These are phyloP conservation scores for Sanguinoderma infundibulare DNA, from an alignment of 1,284 basidiomycete species.

Conservation along the genomic window DNA sequence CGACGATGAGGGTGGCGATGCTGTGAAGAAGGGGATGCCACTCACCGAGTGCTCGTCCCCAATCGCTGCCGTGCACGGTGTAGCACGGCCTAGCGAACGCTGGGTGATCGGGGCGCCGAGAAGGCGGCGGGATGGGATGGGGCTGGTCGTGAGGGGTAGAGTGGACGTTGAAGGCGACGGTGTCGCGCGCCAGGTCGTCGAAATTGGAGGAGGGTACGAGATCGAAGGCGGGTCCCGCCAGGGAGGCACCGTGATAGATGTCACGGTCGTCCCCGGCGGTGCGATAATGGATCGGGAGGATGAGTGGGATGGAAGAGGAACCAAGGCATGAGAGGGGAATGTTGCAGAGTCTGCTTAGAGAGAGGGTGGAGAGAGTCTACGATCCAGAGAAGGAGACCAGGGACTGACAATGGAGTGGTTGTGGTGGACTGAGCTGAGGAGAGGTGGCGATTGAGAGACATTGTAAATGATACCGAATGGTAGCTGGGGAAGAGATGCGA, in stretches of 20 bases:
- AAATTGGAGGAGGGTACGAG: background rate
- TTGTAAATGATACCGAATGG: background rate
- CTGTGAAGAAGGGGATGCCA: too few species aligned
- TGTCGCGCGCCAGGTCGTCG: background rate
- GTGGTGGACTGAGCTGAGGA: too few species aligned
- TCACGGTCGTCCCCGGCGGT: background rate
- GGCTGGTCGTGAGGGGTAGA: background rate
- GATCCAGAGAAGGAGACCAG: background rate
- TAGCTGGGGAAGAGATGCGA: background rate
- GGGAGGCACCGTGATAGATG: background rate
- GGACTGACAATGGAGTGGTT: too few species aligned
- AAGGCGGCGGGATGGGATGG: background rate
- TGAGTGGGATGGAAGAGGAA: background rate
- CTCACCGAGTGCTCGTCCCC: background rate
- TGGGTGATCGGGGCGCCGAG: background rate
- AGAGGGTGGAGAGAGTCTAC: background rate
- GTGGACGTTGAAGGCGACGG: background rate
- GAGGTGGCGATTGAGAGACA: background rate
- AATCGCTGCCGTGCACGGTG: background rate
- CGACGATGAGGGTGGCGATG: background rate
- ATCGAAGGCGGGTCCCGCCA: background rate
- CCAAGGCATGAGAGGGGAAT: background rate
- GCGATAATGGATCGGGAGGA: background rate
- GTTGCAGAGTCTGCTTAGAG: background rate
- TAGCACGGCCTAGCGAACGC: background rate